These are phyloP conservation scores for Eimeria sp. DNA, from an alignment of 169 alveolate species.

Conservation along the genomic window DNA sequence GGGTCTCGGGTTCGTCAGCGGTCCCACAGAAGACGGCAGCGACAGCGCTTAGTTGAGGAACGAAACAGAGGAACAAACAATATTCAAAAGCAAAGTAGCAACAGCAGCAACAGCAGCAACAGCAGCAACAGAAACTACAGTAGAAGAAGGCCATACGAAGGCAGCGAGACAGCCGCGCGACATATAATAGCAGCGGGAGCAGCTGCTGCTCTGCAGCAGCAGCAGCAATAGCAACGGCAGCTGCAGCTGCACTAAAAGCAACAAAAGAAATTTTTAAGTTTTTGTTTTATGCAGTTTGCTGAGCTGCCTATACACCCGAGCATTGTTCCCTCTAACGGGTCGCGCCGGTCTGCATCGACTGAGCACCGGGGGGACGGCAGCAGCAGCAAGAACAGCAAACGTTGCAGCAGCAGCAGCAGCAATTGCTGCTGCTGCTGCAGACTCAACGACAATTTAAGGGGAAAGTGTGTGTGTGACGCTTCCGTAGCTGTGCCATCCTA, in stretches of 20 bases:
- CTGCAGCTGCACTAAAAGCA: not conserved
- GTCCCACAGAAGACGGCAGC: not conserved
- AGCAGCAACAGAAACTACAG: not conserved
- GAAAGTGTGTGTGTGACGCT: not conserved
- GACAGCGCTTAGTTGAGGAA: not conserved
- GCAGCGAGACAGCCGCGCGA: constrained; percentile 18
- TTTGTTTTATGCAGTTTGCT: not conserved
- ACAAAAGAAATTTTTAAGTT: not conserved
- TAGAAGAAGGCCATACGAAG: not conserved
- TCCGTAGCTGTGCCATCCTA: not conserved
- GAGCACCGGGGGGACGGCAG: not conserved
- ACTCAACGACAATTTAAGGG: not conserved
- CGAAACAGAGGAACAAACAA: not conserved
- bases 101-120: not conserved
- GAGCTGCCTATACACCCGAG: not conserved
- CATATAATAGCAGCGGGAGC: not conserved
- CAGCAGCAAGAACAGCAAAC: not conserved
- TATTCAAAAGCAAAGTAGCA: not conserved
- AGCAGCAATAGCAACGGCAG: not conserved
- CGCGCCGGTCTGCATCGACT: not conserved
- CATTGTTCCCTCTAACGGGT: not conserved
- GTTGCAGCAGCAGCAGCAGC: not conserved
- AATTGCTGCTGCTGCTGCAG: not conserved
- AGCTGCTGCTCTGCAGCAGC: not conserved
- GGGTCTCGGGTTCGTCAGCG: not conserved